Conservation (phyloP, 2,329 filamentous ascomycete species). For the Fusarium coicis region DNA sequence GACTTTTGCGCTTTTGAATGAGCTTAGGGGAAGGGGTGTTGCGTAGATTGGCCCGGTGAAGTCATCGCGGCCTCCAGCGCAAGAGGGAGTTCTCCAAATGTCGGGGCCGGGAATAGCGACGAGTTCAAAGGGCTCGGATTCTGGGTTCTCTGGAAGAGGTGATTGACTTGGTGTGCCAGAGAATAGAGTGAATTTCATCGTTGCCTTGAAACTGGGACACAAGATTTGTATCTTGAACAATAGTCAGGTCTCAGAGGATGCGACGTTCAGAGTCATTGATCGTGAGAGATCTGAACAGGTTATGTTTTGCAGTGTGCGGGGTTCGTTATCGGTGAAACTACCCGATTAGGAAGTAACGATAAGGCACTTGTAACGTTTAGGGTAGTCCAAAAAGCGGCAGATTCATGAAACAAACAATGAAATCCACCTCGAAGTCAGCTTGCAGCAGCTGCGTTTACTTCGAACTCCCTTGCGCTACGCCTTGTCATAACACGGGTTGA, state of each 20-base stretch:
- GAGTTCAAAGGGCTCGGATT: neutral
- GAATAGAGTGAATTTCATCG: neutral
- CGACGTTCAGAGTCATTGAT: fast-evolving
- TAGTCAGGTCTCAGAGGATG: neutral
- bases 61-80: slow-evolving; percentile 4
- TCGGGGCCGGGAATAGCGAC: neutral
- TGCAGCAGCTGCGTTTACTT: neutral
- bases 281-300: neutral
- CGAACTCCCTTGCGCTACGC: too few relatives aligned
- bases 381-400: fast-evolving
- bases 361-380: fast-evolving
- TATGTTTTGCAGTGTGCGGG: neutral
- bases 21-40: neutral
- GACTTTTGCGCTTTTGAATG: neutral
- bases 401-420: fast-evolving
- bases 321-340: neutral
- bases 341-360: neutral
- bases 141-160: neutral
- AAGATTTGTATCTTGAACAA: too few relatives aligned
- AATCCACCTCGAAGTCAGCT: neutral
- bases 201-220: too few relatives aligned
- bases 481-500: too few relatives aligned
- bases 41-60: slow-evolving; percentile 2
- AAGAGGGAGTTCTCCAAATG: slow-evolving; percentile 3
- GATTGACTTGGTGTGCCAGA: neutral